phyloP scores from a whole-genome alignment of 495 filamentous ascomycete species.

The Annulohypoxylon maeteangense region DNA sequence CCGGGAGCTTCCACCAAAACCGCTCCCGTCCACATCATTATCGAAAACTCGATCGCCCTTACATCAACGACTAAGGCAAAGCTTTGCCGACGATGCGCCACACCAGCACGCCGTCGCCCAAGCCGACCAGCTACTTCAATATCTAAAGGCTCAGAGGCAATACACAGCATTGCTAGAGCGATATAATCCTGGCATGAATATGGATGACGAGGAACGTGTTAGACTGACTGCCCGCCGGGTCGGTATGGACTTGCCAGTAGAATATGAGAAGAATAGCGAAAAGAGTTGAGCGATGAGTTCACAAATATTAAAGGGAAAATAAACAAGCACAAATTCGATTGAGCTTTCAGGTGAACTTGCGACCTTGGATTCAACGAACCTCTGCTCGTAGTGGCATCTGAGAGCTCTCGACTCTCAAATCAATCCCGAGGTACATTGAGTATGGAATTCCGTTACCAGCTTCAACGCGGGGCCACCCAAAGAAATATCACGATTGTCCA shows the following conservation, averaged over 20 bases:
- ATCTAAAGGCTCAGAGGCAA: constrained; percentile 81
- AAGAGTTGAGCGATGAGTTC: constrained; percentile 13
- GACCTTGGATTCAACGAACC: background rate
- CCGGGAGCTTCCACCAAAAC: constrained; percentile 84
- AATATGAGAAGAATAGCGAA: constrained; percentile 46
- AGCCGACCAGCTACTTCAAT: constrained; percentile 80
- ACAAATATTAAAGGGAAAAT: background rate
- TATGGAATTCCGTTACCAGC: no score
- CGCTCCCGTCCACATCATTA: constrained; percentile 57
- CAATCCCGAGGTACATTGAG: no score
- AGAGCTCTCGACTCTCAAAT: no score
- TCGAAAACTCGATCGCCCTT: constrained; percentile 63
- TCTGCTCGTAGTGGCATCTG: no score
- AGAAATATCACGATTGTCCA: no score
- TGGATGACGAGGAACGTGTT: constrained; percentile 87
- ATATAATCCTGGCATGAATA: constrained; percentile 89
- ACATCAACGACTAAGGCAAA: constrained; percentile 68
- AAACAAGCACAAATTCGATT: no score
- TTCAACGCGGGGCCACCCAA: no score
- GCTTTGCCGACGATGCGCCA: constrained; percentile 53
- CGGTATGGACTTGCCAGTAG: constrained; percentile 83
- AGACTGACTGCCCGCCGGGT: constrained; percentile 85
- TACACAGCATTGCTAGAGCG: constrained; percentile 84
- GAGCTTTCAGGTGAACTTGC: background rate
- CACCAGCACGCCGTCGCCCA: constrained; percentile 59